A percentile compares a stretch with the other conserved stretches of the same genome.
phyloP scores from a whole-genome alignment of 1,284 basidiomycete species.

The Papiliotrema laurentii region DNA sequence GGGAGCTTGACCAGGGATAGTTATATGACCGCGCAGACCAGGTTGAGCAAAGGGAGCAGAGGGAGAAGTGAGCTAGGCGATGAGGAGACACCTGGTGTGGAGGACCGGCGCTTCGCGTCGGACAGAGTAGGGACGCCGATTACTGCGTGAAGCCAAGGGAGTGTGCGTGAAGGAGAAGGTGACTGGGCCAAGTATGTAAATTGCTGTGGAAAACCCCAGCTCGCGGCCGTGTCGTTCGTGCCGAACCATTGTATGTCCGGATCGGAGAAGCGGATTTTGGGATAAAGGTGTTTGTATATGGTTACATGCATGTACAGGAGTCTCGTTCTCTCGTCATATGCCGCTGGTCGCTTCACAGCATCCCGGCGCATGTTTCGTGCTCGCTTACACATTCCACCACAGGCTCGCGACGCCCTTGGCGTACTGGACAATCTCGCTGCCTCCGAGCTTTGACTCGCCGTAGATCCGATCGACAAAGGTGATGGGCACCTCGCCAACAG shows the following conservation, averaged over 20 bases:
- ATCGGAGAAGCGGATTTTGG: no score
- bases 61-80: conserved; percentile 5
- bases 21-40: neutral
- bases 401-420: conserved; percentile 77
- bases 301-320: neutral
- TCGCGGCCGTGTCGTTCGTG: no score
- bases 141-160: neutral
- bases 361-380: no score
- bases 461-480: conserved; percentile 90
- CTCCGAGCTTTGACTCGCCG: conserved; percentile 85
- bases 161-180: no score
- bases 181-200: no score
- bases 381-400: conserved; percentile 60
- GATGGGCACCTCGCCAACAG: conserved; percentile 83
- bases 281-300: no score
- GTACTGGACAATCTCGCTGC: conserved; percentile 83
- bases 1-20: neutral
- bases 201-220: no score
- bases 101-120: neutral
- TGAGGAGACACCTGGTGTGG: conserved; percentile 1
- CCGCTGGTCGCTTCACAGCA: no score
- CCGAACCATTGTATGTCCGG: no score
- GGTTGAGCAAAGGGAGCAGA: neutral
- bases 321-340: neutral
- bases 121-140: neutral